Evolutionary conservation across 2,329 filamentous ascomycete genomes (phyloP).

Genomic region (Botrytis fragariae): DNA sequence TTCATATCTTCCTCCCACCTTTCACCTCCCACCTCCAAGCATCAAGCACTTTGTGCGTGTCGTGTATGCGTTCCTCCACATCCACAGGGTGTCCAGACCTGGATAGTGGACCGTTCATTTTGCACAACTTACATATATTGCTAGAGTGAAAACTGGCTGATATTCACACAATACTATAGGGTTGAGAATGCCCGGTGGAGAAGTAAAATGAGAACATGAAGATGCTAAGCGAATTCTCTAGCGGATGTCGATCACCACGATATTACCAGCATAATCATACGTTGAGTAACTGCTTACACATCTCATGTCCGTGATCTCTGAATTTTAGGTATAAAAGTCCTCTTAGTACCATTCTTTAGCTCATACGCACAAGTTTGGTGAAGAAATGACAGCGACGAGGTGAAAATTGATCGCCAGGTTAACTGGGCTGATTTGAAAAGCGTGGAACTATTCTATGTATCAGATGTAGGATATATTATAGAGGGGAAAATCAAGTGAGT

Average conservation of each 20-base stretch:
- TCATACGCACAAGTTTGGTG: neutral
- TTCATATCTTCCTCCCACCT: neutral
- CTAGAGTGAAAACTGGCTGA: neutral
- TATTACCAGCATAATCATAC: no score
- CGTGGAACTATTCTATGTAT: neutral
- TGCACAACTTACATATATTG: neutral
- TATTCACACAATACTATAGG: neutral
- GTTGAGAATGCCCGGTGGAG: neutral
- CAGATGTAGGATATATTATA: neutral
- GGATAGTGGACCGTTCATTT: no score
- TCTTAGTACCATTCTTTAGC: neutral
- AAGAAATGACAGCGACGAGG: neutral
- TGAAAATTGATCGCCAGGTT: neutral
- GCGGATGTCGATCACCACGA: no score
- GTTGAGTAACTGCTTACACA: neutral
- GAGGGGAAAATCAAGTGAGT: neutral
- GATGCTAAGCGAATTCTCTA: neutral
- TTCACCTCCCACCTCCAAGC: neutral
- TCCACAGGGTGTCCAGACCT: rapidly evolving
- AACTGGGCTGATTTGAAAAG: neutral
- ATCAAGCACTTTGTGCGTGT: neutral
- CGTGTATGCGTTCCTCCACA: neutral
- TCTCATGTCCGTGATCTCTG: rapidly evolving
- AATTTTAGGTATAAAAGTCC: neutral
- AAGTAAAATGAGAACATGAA: rapidly evolving